Base-by-base conservation (phyloP, 2,329 filamentous ascomycete species). In the Arthrinium phaeospermum region DNA sequence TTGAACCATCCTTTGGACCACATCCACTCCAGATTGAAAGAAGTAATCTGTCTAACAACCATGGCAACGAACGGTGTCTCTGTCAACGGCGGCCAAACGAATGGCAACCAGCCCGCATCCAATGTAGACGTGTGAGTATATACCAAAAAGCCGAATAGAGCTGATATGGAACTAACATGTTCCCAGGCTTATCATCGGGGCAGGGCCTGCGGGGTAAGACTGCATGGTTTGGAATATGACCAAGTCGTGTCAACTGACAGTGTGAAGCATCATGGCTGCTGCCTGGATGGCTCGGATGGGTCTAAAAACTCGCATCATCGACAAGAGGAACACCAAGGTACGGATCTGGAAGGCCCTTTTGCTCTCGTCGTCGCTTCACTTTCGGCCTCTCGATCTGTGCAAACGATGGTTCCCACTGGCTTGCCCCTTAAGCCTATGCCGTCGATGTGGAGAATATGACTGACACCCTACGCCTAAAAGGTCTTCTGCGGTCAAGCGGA, bases 401-500 rank as follows among this genome's bases (percentile, higher is more conserved):
- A 10, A 37, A 2, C 30, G 22, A 37, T 16, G 22, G 8, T 12
- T 8, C 22, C 19, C 19, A 37, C 53, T 37, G 53, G 10, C 34
- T 37, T 64, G 34, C 10, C 7, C 19, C 19, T 7, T 14, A 22
- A 41, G 22, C 6, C 12, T 10, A 3, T 24, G 57, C 19, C 34
- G 3, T 41, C 41, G 57, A n/a, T 41, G 19, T 41, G 34, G 19
- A 14, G 34, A 41, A 4, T 22, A 24, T 64, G 57, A 41, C 57
- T 64, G 57, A 64, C 8, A 41, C 8, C 6, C 8, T n/a, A 41
- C 34, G 19, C 34, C 30, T n/a, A 64, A 22, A 64, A 84, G 73
- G 78, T 86, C 70, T 82, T 81, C 74, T 80, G 78, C 30, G 84
- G 85, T 1, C 84, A 87, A 73, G 84, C 85, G 47, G 84, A 87